Conservation (phyloP, 1,139 yeast genomes). For the Hemisphaericaspora xylanilytica region DNA sequence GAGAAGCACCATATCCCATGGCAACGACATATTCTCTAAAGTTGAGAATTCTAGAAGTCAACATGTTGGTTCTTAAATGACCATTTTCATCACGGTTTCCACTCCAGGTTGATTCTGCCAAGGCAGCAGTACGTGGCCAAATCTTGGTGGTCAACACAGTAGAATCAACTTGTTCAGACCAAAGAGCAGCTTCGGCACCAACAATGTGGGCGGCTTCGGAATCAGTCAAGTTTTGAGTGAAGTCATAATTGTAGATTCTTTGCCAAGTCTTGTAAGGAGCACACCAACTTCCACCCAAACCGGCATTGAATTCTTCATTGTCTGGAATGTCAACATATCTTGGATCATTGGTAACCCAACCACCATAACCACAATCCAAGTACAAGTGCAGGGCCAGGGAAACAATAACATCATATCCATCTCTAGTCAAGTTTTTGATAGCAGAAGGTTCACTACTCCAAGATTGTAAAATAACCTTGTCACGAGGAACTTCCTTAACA, state of each 20-base stretch:
- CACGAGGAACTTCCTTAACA: constrained; percentile 25
- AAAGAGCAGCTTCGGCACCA: constrained; percentile 47
- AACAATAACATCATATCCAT: constrained; percentile 46
- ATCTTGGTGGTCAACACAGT: constrained; percentile 36
- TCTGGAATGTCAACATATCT: constrained; percentile 28
- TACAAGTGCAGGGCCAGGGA: constrained; percentile 38
- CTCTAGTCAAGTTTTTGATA: constrained; percentile 28
- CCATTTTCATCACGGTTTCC: constrained; percentile 39
- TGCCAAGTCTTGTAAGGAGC: constrained; percentile 52
- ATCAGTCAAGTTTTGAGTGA: constrained; percentile 33
- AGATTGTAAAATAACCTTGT: constrained; percentile 37
- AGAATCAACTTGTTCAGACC: constrained; percentile 47
- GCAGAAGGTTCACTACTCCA: constrained; percentile 34
- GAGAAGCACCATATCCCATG: constrained; percentile 36
- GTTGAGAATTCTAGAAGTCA: constrained; percentile 41
- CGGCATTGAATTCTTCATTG: constrained; percentile 28
- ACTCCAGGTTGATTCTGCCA: constrained; percentile 48
- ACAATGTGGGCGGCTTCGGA: constrained; percentile 31
- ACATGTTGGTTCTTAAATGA: constrained; percentile 27
- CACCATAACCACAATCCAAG: constrained; percentile 50
- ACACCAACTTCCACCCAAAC: constrained; percentile 48
- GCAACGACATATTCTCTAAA: constrained; percentile 45
- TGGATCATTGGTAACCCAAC: constrained; percentile 40
- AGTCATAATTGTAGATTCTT: constrained; percentile 41
- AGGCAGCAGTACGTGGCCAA: constrained; percentile 51